These are phyloP conservation scores for Talaromyces marneffei DNA, from an alignment of 2,329 filamentous ascomycete genomes.

Conservation along the genomic window DNA sequence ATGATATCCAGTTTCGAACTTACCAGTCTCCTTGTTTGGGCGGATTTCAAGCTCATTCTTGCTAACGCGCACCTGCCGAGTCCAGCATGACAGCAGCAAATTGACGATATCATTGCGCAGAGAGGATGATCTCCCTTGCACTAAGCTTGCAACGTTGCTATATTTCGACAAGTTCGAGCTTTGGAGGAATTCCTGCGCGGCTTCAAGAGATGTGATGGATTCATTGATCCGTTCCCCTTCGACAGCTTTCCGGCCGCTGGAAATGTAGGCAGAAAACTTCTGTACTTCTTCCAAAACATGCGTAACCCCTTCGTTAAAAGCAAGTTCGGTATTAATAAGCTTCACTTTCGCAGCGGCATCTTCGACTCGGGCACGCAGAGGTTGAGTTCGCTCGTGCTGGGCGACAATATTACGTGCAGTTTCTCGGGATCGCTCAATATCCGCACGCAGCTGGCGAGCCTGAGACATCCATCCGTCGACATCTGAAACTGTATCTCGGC, in stretches of 20 bases:
- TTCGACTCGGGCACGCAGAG: constrained; percentile 59
- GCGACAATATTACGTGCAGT: constrained; percentile 76
- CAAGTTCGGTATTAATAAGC: constrained; percentile 54
- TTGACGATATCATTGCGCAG: constrained; percentile 62
- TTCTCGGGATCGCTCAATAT: constrained; percentile 73
- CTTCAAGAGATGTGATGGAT: constrained; percentile 46
- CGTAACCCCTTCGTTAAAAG: constrained; percentile 52
- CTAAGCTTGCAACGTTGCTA: constrained; percentile 45
- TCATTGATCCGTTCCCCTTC: constrained; percentile 40
- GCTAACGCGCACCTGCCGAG: constrained; percentile 59
- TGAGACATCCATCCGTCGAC: constrained; percentile 82
- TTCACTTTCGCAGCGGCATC: constrained; percentile 52
- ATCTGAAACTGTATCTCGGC: constrained; percentile 69
- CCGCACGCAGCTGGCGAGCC: constrained; percentile 75
- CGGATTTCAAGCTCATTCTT: constrained; percentile 49
- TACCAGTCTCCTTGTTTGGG: constrained; percentile 49
- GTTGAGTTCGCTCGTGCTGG: constrained; percentile 64
- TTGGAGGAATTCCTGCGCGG: constrained; percentile 31
- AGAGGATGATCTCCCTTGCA: constrained; percentile 60
- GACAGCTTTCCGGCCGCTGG: constrained; percentile 42
- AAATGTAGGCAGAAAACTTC: constrained; percentile 45
- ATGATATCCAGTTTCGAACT: too few species aligned
- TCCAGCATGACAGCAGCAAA: constrained; percentile 66
- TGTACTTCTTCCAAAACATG: constrained; percentile 48
- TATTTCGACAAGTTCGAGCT: constrained; percentile 27